Base-by-base conservation (phyloP, 805 yeast species). In the Schwanniomyces occidentalis region DNA sequence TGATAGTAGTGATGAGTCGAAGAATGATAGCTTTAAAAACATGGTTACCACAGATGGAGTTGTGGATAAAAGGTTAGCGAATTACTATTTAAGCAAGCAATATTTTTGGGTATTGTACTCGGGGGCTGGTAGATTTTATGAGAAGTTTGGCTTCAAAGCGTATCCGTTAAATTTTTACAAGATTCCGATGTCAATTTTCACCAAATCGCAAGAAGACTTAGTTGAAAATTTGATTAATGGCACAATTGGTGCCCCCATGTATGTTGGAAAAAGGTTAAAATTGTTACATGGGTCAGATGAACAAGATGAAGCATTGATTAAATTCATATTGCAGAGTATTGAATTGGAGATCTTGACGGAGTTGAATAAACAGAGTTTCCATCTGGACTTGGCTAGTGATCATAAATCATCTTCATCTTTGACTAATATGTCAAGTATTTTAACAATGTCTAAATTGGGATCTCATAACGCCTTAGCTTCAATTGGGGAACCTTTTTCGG, bases 91-190 rank as follows among this genome's bases (percentile, higher is more conserved):
- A 42, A 40, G 61, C 24, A 61, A 62, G 33, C 43, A 62, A 36
- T 66, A 62, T 42, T 54, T 63, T 31, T 67, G 72, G 72, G 48
- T 45, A 25, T 67, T 87, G 33, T 86, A 85, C 69, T 82, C 91
- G 42, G 93, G 82, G 31, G 77, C 85, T 14, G 91, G 85, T 10
- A 72, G 69, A 20, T 85, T 73, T 46, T 88, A 88, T 55, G 61
- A 68, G 23, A 63, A 68, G 42, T 76, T 82, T 44, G 95, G 90
- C 0, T 84, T 75, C 51, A 61, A 63, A 32, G 37, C 48, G 2
- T 61, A 48, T 38, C 69, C 70, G 0, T 19, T 61, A 8, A 65
- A 63, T 27, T 57, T 65, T 30, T 65, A 57, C 41, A 43, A 46
- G 34, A 37, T 65, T n/a, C 69, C 68, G 4, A 24, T 41, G 2